phyloP scores from a whole-genome alignment of 2,329 filamentous ascomycete species.

The Chaetomiaceae sp. region DNA sequence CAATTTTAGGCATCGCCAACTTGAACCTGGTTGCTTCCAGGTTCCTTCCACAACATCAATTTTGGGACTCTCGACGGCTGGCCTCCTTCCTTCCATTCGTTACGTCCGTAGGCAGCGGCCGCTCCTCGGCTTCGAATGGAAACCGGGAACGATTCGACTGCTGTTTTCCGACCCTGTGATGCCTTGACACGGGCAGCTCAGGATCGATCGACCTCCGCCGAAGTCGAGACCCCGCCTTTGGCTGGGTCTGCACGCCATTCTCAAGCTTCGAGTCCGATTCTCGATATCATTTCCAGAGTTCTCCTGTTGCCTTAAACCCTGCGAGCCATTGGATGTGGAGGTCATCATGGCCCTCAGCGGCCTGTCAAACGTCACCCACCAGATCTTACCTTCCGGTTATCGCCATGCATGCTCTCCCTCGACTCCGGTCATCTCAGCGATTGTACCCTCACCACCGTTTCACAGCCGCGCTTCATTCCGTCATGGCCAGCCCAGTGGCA shows the following conservation, averaged over 20 bases:
- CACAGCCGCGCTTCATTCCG: not conserved
- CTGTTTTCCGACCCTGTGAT: not conserved
- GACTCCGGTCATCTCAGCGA: not conserved
- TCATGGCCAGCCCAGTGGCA: not conserved
- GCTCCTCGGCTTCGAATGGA: not conserved
- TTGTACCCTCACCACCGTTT: not conserved
- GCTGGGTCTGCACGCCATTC: too few relatives aligned
- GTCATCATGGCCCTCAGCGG: too few relatives aligned
- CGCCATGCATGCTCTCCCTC: not conserved
- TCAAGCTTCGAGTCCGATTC: too few relatives aligned
- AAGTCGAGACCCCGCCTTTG: too few relatives aligned
- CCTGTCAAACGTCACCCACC: not conserved
- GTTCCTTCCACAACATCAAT: slow-evolving; percentile 8
- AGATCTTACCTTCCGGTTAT: not conserved
- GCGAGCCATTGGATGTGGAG: not conserved
- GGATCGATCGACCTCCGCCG: too few relatives aligned
- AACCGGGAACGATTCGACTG: not conserved
- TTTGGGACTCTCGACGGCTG: not conserved
- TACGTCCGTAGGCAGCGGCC: slow-evolving; percentile 18
- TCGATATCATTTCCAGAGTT: too few relatives aligned
- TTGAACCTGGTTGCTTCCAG: not conserved
- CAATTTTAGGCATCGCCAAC: slow-evolving; percentile 1
- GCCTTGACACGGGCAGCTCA: too few relatives aligned
- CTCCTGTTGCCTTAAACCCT: not conserved
- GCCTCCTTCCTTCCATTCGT: slow-evolving; percentile 2